Base-by-base conservation (phyloP, 495 filamentous ascomycete species). In the Xylaria telfairii region DNA sequence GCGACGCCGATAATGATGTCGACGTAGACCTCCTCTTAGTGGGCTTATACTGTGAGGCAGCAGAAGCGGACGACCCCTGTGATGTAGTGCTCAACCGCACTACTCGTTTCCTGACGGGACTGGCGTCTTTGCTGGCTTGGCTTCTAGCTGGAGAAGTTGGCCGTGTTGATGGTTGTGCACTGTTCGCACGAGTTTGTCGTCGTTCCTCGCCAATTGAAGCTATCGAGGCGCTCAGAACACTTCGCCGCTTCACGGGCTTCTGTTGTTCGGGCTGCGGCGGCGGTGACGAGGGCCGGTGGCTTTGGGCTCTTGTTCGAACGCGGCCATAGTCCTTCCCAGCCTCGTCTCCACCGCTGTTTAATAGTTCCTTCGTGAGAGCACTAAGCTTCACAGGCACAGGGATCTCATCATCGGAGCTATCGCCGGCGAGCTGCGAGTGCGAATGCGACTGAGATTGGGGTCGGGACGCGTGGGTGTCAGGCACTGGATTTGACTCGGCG, bases 391-490 rank as follows among this genome's bases (percentile, higher is more conserved):
- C 92, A 69, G 91, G 91, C 30, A 89, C 84, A 26, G 87, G 88
- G 9, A 87, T 84, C 72, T 91, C 90, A 68, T 93, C 92, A 74
- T 95, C 92, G 21, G 92, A 93, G 81, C 91, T 94, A 74, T 94
- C 92, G 63, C 81, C 76, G 72, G 77, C 28, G 19, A 49, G 64
- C 64, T 66, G 46, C 21, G 64, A 54, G 10, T 65, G 62, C 26
- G 37, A 51, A 2, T 54, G 57, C 21, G 47, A 32, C 56, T 63
- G 53, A 30, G 65, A 75, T 34, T 79, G 77, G 39, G 80, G 66
- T 37, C 73, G 75, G 44, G 76, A 73, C 37, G 75, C 67, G 34
- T 73, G 65, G 37, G 73, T 41, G 13, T 77, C 53, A 0, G 70
- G 63, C 12, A 69, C 70, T 13, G 81, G 80, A 65, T 82, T 81